Conservation (phyloP, 495 filamentous ascomycete species). For the Usnea hakonensis region DNA sequence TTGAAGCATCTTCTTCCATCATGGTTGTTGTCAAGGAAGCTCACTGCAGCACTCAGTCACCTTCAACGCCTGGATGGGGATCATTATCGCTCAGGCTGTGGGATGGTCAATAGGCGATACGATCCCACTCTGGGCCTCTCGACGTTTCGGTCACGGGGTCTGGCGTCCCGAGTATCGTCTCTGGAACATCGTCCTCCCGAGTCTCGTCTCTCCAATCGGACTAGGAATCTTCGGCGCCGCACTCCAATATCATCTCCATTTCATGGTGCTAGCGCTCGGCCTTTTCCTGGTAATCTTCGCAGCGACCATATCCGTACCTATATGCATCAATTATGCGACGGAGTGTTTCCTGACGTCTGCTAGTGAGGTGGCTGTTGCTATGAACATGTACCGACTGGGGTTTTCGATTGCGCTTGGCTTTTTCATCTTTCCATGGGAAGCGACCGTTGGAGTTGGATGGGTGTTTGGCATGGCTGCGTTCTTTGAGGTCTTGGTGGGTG, state of each 20-base stretch:
- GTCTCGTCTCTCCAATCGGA: constrained; percentile 33
- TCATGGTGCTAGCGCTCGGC: constrained; percentile 36
- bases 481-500: not conserved
- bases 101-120: constrained; percentile 36
- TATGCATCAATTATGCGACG: constrained; percentile 27
- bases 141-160: constrained; percentile 23
- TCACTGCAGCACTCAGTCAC: too few relatives aligned
- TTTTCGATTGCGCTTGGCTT: constrained; percentile 34
- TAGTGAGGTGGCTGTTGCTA: constrained; percentile 26
- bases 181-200: too few relatives aligned
- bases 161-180: too few relatives aligned
- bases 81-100: constrained; percentile 30
- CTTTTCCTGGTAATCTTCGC: constrained; percentile 34
- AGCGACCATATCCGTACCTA: constrained; percentile 29
- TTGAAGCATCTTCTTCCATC: too few relatives aligned
- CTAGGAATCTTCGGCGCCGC: constrained; percentile 37
- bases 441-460: constrained; percentile 34
- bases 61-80: constrained; percentile 16
- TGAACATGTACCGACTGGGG: constrained; percentile 30
- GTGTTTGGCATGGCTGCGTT: not conserved
- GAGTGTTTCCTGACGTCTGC: too few relatives aligned
- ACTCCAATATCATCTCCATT: constrained; percentile 37
- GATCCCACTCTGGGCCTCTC: constrained; percentile 32
- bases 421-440: constrained; percentile 33
- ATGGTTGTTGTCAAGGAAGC: too few relatives aligned